These are phyloP conservation scores for Theobroma cacao DNA, from an alignment of 345 rosid species.

Conservation along the genomic window DNA sequence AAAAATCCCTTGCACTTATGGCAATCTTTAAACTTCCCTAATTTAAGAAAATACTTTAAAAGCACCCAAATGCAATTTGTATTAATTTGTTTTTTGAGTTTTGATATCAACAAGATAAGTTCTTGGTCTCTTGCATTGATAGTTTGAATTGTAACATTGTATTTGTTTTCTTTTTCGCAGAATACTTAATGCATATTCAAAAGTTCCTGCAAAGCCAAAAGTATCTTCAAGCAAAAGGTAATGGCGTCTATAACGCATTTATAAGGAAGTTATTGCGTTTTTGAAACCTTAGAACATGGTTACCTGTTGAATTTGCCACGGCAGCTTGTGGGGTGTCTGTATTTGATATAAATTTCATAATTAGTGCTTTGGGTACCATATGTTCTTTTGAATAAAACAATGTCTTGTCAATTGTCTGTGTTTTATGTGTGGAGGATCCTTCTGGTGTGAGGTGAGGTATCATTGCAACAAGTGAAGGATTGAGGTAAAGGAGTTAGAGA, in stretches of 20 bases:
- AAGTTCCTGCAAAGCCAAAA: conserved; percentile 55
- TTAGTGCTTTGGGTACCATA: background rate
- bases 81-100: background rate
- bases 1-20: background rate
- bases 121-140: background rate
- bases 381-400: background rate
- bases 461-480: background rate
- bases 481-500: background rate
- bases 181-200: conserved; percentile 59
- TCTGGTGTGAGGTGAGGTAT: background rate
- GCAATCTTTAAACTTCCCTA: background rate
- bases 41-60: background rate
- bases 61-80: background rate
- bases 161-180: conserved; percentile 28
- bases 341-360: background rate
- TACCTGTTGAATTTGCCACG: background rate
- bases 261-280: background rate
- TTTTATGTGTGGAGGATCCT: background rate
- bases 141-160: background rate
- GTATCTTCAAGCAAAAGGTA: conserved; percentile 51
- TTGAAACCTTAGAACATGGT: background rate
- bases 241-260: background rate
- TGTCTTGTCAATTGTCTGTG: background rate
- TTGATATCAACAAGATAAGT: background rate
- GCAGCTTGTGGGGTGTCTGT: background rate